These are phyloP conservation scores for Talaromyces funiculosus DNA, from an alignment of 2,329 filamentous ascomycete genomes.

Conservation along the genomic window DNA sequence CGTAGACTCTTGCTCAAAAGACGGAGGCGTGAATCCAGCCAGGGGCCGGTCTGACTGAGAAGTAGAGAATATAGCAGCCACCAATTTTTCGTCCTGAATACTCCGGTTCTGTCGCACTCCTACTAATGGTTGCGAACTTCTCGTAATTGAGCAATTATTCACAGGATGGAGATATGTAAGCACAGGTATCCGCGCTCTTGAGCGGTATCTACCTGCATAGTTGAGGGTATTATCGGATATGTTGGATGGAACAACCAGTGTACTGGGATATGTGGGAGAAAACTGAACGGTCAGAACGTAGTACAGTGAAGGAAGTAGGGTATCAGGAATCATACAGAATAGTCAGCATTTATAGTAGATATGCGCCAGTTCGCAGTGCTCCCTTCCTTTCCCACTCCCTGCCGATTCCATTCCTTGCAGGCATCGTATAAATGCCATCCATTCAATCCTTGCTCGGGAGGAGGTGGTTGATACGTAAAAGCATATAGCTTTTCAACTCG, in stretches of 20 bases:
- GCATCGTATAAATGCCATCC: constrained; percentile 85
- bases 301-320: constrained; percentile 15
- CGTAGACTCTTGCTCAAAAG: constrained; percentile 39
- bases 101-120: constrained; percentile 83
- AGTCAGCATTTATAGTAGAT: constrained; percentile 83
- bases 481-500: constrained; percentile 86
- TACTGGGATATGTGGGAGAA: constrained; percentile 82
- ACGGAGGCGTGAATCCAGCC: constrained; percentile 33
- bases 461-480: constrained; percentile 73
- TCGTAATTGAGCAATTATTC: constrained; percentile 94
- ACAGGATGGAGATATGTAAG: constrained; percentile 92
- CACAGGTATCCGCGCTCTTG: constrained; percentile 78
- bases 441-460: constrained; percentile 66
- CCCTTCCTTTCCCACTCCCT: constrained; percentile 81
- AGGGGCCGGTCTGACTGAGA: constrained; percentile 46
- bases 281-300: constrained; percentile 47
- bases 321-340: constrained; percentile 46
- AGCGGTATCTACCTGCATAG: constrained; percentile 85
- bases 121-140: constrained; percentile 86
- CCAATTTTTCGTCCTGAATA: constrained; percentile 89
- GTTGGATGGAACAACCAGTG: constrained; percentile 75
- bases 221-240: constrained; percentile 98
- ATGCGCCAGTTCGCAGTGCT: constrained; percentile 79
- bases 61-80: constrained; percentile 86
- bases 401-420: constrained; percentile 74